These are phyloP conservation scores for Acanthamoeba royreba DNA, from an alignment of 208 protist genomes.

Conservation along the genomic window DNA sequence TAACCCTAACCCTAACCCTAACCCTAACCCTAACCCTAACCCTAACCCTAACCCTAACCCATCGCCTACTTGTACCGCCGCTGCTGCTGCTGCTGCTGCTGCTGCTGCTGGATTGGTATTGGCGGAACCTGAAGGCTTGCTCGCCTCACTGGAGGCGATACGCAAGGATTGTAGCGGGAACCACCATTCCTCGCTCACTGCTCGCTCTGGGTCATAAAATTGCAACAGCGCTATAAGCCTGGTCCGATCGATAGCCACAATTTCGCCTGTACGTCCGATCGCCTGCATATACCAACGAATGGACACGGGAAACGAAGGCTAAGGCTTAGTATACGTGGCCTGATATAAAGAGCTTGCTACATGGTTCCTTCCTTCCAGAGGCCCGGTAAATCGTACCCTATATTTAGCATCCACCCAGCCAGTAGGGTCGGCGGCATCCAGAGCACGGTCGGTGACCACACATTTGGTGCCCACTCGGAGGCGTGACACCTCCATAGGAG, in stretches of 20 bases:
- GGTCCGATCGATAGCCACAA: background rate
- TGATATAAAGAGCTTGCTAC: background rate
- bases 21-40: too few relatives aligned
- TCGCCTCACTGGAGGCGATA: background rate
- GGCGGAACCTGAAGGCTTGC: background rate
- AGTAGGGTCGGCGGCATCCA: background rate
- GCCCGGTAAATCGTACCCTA: background rate
- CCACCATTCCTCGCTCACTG: constrained; percentile 16
- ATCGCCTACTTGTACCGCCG: too few relatives aligned
- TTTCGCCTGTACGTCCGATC: background rate
- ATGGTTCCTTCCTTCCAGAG: background rate
- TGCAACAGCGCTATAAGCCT: background rate
- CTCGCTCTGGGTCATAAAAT: constrained; percentile 1
- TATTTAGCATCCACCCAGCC: constrained; percentile 2
- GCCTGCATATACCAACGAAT: background rate
- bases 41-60: too few relatives aligned
- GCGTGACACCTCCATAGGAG: background rate
- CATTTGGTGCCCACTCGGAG: constrained; percentile 14
- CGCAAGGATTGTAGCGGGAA: constrained; percentile 19
- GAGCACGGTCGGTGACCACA: background rate
- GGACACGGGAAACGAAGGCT: too few relatives aligned
- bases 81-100: too few relatives aligned
- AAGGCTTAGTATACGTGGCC: too few relatives aligned
- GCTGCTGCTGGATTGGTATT: too few relatives aligned
- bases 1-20: too few relatives aligned